Conservation (phyloP, 116 monocot genomes). For the Dioscorea cayenensis region DNA sequence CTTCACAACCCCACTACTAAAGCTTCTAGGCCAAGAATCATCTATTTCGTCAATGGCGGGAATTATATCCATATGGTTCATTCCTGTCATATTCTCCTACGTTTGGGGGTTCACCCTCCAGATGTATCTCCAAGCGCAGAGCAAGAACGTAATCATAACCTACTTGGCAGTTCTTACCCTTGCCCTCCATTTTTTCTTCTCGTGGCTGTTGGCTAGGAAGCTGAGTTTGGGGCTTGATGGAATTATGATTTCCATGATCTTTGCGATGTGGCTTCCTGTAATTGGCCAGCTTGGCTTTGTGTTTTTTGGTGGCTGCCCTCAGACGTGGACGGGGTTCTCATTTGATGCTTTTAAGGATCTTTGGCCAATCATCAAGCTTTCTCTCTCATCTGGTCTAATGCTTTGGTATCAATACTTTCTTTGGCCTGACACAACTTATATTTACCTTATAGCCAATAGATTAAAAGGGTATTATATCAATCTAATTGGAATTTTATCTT, state of each 20-base stretch:
- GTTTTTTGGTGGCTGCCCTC: constrained; percentile 50
- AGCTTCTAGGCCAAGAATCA: constrained; percentile 41
- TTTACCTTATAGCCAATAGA: not conserved
- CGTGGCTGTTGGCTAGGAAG: constrained; percentile 31
- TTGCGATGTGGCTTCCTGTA: constrained; percentile 40
- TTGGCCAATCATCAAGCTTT: constrained; percentile 40
- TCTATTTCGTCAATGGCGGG: constrained; percentile 32
- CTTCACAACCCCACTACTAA: constrained; percentile 51
- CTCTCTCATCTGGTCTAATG: constrained; percentile 46
- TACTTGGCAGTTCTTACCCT: constrained; percentile 38
- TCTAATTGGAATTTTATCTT: not conserved
- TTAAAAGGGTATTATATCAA: not conserved
- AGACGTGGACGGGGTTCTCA: constrained; percentile 58
- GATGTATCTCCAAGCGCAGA: constrained; percentile 67
- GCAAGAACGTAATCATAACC: constrained; percentile 54
- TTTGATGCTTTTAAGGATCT: constrained; percentile 28
- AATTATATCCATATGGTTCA: constrained; percentile 39
- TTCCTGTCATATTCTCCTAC: constrained; percentile 43
- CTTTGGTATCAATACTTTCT: constrained; percentile 24
- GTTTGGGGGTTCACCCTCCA: constrained; percentile 50
- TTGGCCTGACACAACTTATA: not conserved
- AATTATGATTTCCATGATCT: constrained; percentile 28
- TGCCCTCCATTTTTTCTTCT: constrained; percentile 29
- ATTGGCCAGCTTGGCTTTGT: constrained; percentile 45
- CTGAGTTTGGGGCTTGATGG: constrained; percentile 29